Evolutionary conservation across 805 yeast genomes (phyloP).

Genomic region (Blastobotrys muscicola): DNA sequence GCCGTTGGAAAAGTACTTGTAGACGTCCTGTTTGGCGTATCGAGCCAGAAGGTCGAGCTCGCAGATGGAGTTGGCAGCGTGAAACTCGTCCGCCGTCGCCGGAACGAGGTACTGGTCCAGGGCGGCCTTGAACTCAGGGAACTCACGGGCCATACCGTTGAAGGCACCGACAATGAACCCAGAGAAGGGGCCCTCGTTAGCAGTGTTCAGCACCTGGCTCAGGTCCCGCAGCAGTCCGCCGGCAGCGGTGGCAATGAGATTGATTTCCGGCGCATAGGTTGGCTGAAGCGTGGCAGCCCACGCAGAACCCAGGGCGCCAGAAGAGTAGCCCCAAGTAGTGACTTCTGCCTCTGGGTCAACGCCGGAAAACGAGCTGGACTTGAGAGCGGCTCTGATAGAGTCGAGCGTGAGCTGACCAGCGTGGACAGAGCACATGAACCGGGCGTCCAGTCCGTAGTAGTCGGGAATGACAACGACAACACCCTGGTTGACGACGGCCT

Average conservation of each 20-base stretch:
- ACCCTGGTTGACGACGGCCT: slow-evolving; percentile 11
- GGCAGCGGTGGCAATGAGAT: slow-evolving; percentile 18
- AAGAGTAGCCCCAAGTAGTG: slow-evolving; percentile 21
- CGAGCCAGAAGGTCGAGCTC: slow-evolving; percentile 7
- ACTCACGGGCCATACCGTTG: slow-evolving; percentile 17
- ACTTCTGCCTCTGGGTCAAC: slow-evolving; percentile 10
- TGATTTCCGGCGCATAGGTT: slow-evolving; percentile 22
- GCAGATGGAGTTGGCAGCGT: slow-evolving; percentile 12
- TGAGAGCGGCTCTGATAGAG: slow-evolving; percentile 20
- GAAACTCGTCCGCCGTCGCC: too few species aligned
- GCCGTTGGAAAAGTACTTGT: slow-evolving; percentile 12
- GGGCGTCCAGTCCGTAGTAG: slow-evolving; percentile 13
- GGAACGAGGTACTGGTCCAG: slow-evolving; percentile 1
- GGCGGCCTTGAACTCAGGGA: slow-evolving; percentile 10
- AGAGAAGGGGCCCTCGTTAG: slow-evolving; percentile 14
- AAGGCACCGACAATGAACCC: slow-evolving; percentile 18
- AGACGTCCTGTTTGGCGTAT: slow-evolving; percentile 13
- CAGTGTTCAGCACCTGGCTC: slow-evolving; percentile 8
- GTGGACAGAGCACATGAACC: slow-evolving; percentile 12
- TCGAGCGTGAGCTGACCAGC: slow-evolving; percentile 23
- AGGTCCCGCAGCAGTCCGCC: slow-evolving; percentile 19
- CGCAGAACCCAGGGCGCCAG: slow-evolving; percentile 28
- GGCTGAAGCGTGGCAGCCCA: slow-evolving; percentile 22
- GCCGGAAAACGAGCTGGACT: slow-evolving; percentile 7
- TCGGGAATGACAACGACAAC: slow-evolving; percentile 10